Conservation (phyloP, 495 filamentous ascomycete species). For the Penicillium parvum region DNA sequence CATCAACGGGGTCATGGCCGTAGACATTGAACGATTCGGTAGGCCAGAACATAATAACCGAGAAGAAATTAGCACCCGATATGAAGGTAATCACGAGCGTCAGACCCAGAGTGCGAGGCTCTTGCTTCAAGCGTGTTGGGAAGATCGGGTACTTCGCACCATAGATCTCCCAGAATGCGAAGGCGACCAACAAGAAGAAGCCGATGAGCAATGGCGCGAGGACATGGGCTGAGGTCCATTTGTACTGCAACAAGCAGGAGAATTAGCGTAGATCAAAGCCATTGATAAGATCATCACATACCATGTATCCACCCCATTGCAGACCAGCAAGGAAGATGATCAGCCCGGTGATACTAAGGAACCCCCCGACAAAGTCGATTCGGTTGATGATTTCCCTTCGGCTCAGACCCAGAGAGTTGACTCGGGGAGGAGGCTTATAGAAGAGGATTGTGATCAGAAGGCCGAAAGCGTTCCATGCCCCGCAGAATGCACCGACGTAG, state of each 20-base stretch:
- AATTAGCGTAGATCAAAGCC: not conserved
- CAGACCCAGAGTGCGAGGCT: conserved; percentile 56
- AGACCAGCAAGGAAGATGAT: conserved; percentile 62
- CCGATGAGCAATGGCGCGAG: conserved; percentile 58
- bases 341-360: conserved; percentile 61
- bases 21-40: conserved; percentile 72
- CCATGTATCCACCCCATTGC: conserved; percentile 66
- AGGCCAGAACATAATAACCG: conserved; percentile 69
- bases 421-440: conserved; percentile 62
- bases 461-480: conserved; percentile 58
- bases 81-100: conserved; percentile 71
- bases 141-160: conserved; percentile 63
- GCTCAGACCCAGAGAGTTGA: conserved; percentile 47
- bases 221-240: conserved; percentile 55
- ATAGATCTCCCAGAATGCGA: conserved; percentile 57
- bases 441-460: conserved; percentile 58
- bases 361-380: conserved; percentile 64
- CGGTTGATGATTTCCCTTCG: conserved; percentile 49
- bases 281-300: conserved; percentile 14
- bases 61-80: conserved; percentile 71
- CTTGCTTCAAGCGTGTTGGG: conserved; percentile 57
- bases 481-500: conserved; percentile 58
- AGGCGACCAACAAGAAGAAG: conserved; percentile 48
- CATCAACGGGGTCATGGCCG: conserved; percentile 61
- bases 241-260: conserved; percentile 38